Conservation (phyloP, 2,329 filamentous ascomycete genomes). For the Fusarium succisae region DNA sequence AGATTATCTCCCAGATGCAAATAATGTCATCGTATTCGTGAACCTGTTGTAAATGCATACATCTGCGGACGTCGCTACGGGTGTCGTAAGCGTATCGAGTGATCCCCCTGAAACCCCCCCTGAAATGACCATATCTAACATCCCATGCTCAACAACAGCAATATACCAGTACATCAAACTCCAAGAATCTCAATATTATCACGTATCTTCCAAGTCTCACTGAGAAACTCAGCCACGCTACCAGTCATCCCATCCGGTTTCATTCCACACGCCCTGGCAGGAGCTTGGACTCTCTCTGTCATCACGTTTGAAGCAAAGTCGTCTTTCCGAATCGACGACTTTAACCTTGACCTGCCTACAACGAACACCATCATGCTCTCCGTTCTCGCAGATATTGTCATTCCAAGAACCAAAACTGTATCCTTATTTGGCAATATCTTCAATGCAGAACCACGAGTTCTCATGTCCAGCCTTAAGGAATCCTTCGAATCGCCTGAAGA, state of each 20-base stretch:
- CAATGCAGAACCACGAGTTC: neutral
- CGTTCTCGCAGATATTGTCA: neutral
- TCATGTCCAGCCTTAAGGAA: neutral
- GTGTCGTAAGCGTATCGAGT: no score
- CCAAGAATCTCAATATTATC: neutral
- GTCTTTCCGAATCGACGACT: neutral
- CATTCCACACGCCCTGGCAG: neutral
- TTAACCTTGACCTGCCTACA: neutral
- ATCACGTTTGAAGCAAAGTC: neutral
- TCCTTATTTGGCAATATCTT: neutral
- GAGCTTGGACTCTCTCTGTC: neutral
- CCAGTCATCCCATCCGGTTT: no score
- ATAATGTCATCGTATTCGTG: accelerated
- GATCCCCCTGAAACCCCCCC: no score
- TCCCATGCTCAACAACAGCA: neutral
- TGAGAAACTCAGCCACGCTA: no score
- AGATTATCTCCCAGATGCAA: no score
- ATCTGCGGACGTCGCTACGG: no score
- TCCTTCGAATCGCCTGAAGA: neutral
- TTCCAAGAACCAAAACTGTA: neutral
- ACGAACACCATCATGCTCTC: neutral
- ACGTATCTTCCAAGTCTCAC: accelerated
- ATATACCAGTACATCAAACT: neutral
- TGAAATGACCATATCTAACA: neutral
- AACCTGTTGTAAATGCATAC: accelerated